Conservation (phyloP, 208 protist genomes). For the Leishmania major region DNA sequence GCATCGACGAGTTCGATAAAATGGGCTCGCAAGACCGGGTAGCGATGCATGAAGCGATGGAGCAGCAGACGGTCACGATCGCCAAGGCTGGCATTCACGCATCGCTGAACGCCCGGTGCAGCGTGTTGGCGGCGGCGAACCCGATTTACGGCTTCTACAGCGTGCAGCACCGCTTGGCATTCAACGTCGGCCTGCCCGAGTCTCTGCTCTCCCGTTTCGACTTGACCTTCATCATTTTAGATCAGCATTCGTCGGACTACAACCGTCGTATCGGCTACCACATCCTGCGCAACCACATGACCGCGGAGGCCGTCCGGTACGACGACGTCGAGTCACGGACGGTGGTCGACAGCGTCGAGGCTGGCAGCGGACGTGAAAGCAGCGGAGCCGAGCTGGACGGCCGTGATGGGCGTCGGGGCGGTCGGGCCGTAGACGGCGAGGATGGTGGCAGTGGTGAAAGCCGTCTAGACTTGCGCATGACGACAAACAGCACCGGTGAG, state of each 20-base stretch:
- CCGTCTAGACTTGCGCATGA: conserved; percentile 69
- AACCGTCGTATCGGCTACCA: conserved; percentile 95
- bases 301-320: conserved; percentile 54
- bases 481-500: conserved; percentile 82
- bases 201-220: conserved; percentile 99
- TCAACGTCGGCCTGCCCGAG: conserved; percentile 98
- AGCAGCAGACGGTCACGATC: conserved; percentile 99
- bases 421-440: conserved; percentile 8
- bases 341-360: conserved; percentile 69
- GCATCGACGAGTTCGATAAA: conserved; percentile 99
- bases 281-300: conserved; percentile 96
- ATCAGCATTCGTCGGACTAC: conserved; percentile 91
- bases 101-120: conserved; percentile 98
- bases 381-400: neutral
- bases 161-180: conserved; percentile 82
- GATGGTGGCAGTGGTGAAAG: conserved; percentile 7
- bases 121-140: conserved; percentile 99
- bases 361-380: conserved; percentile 16
- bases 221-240: conserved; percentile 99
- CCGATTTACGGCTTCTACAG: conserved; percentile 99
- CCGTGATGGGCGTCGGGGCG: neutral
- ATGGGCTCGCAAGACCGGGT: conserved; percentile 97
- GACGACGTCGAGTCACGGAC: conserved; percentile 65
- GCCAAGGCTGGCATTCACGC: conserved; percentile 99
- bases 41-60: conserved; percentile 99